Percentiles rank a stretch among this genome's conserved stretches.
phyloP scores from a whole-genome alignment of 257 asterid species.

The Parsonsia alboflavescens region DNA sequence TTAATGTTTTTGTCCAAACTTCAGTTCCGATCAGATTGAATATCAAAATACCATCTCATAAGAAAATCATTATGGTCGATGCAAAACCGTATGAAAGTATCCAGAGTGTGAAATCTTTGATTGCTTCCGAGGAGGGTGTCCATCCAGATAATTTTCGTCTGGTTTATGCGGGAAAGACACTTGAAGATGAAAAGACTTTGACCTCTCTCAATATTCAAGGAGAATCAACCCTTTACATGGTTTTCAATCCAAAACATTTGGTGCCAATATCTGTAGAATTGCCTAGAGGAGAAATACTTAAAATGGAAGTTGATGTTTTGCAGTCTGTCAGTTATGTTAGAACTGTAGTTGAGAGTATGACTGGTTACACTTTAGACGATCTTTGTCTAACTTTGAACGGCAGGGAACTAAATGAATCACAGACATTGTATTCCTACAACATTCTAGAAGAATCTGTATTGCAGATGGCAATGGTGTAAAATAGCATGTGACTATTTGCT shows the following conservation, averaged over 20 bases:
- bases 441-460: slow-evolving; percentile 13
- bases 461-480: no score
- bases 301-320: slow-evolving; percentile 12
- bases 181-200: slow-evolving; percentile 23
- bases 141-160: slow-evolving; percentile 3
- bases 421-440: slow-evolving; percentile 11
- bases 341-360: slow-evolving; percentile 23
- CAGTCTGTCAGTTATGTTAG: slow-evolving; percentile 19
- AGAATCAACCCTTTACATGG: slow-evolving; percentile 23
- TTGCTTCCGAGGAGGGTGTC: slow-evolving; percentile 15
- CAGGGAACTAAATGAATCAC: slow-evolving; percentile 8
- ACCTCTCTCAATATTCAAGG: slow-evolving; percentile 9
- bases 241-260: slow-evolving; percentile 1
- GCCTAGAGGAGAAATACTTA: slow-evolving; percentile 14
- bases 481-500: no score
- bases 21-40: not conserved
- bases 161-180: slow-evolving; percentile 18
- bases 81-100: slow-evolving; percentile 20
- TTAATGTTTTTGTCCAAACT: slow-evolving; percentile 16
- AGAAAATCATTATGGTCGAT: slow-evolving; percentile 10
- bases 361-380: slow-evolving; percentile 7
- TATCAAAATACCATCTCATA: slow-evolving; percentile 6
- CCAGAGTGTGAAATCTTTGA: slow-evolving; percentile 14
- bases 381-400: slow-evolving; percentile 7
- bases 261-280: slow-evolving; percentile 17